Base-by-base conservation (phyloP, 768 basidiomycete genomes). In the Podaxis sp. region DNA sequence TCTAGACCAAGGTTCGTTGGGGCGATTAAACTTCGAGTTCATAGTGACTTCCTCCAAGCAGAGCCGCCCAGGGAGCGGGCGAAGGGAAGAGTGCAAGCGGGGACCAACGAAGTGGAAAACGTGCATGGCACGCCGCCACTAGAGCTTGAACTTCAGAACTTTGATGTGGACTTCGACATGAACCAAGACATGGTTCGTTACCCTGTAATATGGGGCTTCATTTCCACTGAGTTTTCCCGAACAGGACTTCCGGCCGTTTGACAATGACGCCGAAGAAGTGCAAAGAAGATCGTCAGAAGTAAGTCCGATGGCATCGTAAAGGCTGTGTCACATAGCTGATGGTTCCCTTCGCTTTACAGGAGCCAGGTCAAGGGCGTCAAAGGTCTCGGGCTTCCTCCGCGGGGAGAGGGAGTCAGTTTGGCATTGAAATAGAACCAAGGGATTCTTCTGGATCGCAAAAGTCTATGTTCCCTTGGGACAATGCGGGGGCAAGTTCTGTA, bases 341-440 rank as follows among this genome's bases (percentile, higher is more conserved):
- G 38, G 40, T 54, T 13, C 58, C 22, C 26, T 19, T 12, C 19
- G 7, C 28, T 11, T 44, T 64, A n/a, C 68, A 92, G 92, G 91
- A 93, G 76, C 92, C 92, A 52, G 92, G 90, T 33, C 89, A 91
- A 87, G 90, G 81, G n/a, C 90, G 92, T 66, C 84, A 79, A n/a
- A 77, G 76, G 38, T 90, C 92, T 51, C 81, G 83, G 19, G 82
- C 84, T 12, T 79, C 79, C 13, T 86, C 84, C 46, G 68, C 79
- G 8, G 64, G 83, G 26, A 84, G 81, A 40, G 82, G 67, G 26
- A 69, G 79, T 54, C 75, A 85, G 62, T 74, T 88, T 48, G 82
- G 77, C 12, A 68, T 84, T 55, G 82, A 82, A 51, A 64, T 80
- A 4, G 78, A 72, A 39, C 66, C 72, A 9, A 72, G 73, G 36